phyloP scores from a whole-genome alignment of 31 red algal genomes.

The Porphyra umbilicalis region DNA sequence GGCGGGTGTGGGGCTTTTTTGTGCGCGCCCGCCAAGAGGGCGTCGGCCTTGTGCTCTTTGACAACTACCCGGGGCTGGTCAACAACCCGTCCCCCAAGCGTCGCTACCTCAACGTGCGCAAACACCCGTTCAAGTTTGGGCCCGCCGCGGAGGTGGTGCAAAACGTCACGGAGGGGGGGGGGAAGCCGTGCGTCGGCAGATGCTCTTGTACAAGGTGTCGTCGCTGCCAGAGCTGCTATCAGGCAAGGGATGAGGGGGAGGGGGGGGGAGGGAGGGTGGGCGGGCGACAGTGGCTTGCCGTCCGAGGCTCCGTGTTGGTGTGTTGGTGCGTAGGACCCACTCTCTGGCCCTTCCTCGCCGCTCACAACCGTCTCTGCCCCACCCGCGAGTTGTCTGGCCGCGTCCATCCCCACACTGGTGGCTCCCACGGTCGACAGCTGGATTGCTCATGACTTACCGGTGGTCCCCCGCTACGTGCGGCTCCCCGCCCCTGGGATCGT shows the following conservation, averaged over 20 bases:
- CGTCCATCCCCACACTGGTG: too few species aligned
- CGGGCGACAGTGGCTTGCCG: too few species aligned
- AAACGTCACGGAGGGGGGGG: background rate
- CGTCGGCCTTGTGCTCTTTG: background rate
- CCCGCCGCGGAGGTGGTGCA: background rate
- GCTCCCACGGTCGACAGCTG: too few species aligned
- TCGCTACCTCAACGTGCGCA: background rate
- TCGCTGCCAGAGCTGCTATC: background rate
- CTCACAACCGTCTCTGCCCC: too few species aligned
- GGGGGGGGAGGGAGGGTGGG: too few species aligned
- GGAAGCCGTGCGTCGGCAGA: background rate
- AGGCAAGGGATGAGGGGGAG: background rate
- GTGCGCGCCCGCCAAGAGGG: background rate
- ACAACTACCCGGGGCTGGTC: conserved; percentile 4
- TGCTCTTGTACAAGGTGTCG: conserved; percentile 1
- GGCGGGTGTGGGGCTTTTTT: conserved; percentile 1
- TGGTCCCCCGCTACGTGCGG: too few species aligned
- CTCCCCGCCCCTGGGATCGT: too few species aligned
- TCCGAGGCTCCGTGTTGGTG: too few species aligned
- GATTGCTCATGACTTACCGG: too few species aligned
- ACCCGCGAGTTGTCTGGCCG: too few species aligned
- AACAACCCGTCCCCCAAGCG: background rate
- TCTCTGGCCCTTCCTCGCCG: too few species aligned
- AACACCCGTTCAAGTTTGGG: background rate
- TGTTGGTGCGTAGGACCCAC: too few species aligned